phyloP scores from a whole-genome alignment of 202 grass and related monocot genomes.

The Carex arenaria region DNA sequence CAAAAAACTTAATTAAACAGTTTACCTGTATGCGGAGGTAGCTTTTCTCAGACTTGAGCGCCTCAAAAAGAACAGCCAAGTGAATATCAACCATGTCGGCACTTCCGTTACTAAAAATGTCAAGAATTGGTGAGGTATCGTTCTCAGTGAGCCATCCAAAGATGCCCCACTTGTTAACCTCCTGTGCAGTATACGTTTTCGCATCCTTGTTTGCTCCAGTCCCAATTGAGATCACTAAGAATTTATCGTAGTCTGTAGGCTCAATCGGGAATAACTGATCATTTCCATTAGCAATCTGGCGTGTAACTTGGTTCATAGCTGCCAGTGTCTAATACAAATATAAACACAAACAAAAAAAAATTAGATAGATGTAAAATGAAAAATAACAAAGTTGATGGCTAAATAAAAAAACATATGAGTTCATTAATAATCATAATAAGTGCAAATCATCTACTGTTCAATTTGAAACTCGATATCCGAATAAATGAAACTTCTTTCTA shows the following conservation, averaged over 20 bases:
- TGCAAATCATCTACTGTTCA: background rate
- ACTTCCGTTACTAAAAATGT: slow-evolving; percentile 55
- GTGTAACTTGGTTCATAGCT: slow-evolving; percentile 49
- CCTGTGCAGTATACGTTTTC: slow-evolving; percentile 24
- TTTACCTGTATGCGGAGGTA: slow-evolving; percentile 71
- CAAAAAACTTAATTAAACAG: background rate
- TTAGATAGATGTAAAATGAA: background rate
- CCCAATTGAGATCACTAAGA: slow-evolving; percentile 62
- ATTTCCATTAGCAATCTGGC: slow-evolving; percentile 38
- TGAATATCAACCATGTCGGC: slow-evolving; percentile 80
- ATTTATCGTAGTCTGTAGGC: slow-evolving; percentile 47
- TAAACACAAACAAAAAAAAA: background rate
- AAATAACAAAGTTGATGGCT: background rate
- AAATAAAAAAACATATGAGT: background rate
- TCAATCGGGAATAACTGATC: slow-evolving; percentile 34
- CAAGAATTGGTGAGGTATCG: slow-evolving; percentile 33
- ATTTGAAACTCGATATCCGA: background rate
- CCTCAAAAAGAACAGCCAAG: slow-evolving; percentile 55
- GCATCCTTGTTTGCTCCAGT: slow-evolving; percentile 35
- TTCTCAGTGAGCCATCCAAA: slow-evolving; percentile 52
- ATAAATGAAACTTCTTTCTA: background rate
- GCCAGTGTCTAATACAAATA: slow-evolving; percentile 38
- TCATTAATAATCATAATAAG: background rate
- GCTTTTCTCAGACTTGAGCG: slow-evolving; percentile 33
- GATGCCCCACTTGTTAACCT: slow-evolving; percentile 53